phyloP scores from a whole-genome alignment of 495 filamentous ascomycete species.

The Neurospora sublineolata region DNA sequence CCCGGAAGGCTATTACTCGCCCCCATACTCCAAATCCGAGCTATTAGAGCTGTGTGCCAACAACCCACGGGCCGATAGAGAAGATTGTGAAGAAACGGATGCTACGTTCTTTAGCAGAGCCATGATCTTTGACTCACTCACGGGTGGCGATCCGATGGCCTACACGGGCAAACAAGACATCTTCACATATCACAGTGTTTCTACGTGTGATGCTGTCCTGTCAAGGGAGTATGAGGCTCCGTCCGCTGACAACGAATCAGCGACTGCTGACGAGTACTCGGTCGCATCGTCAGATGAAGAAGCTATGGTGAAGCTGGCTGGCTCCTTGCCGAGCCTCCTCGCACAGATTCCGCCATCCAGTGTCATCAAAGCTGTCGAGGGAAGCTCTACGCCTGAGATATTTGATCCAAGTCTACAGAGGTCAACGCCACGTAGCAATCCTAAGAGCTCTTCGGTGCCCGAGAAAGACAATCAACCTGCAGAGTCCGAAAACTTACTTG shows the following conservation, averaged over 20 bases:
- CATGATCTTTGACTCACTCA: not conserved
- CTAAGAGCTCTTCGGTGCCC: not conserved
- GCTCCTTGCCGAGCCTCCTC: not conserved
- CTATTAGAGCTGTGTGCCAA: not conserved
- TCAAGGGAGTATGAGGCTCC: not conserved
- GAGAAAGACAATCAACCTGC: not conserved
- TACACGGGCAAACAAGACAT: not conserved
- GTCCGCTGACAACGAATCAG: not conserved
- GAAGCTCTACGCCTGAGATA: not conserved
- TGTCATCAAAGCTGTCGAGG: conserved; percentile 4
- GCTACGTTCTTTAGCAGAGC: not conserved
- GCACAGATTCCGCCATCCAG: conserved; percentile 3
- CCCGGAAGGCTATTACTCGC: not conserved
- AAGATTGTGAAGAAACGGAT: not conserved
- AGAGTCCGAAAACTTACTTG: conserved; percentile 19
- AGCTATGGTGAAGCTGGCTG: conserved; percentile 4
- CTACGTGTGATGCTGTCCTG: not conserved
- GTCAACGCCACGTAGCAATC: not conserved
- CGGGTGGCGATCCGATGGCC: not conserved
- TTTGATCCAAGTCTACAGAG: conserved; percentile 6
- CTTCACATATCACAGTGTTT: not conserved
- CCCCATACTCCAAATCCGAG: not conserved
- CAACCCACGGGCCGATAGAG: not conserved
- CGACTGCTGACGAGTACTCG: not conserved
- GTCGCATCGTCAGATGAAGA: conserved; percentile 6